Percentiles rank a stretch among this genome's conserved stretches.
These are phyloP conservation scores for Nicotiana paniculata DNA, from an alignment of 257 asterid species.

Conservation along the genomic window DNA sequence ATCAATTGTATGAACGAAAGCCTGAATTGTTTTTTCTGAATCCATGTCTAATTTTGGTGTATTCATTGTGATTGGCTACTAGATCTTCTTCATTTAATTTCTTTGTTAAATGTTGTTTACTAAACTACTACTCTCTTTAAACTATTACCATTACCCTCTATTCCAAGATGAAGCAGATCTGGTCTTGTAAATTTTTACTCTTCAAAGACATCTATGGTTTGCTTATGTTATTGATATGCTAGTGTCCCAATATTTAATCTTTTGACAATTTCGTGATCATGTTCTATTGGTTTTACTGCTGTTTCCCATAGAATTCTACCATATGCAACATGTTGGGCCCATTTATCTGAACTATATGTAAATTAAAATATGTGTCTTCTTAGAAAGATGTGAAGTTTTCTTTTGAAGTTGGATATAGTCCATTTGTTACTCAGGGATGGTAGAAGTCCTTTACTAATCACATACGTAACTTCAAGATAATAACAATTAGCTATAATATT, in stretches of 20 bases:
- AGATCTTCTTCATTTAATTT: too few relatives aligned
- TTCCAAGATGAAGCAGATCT: not conserved
- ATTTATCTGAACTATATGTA: conserved; percentile 10
- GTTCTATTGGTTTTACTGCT: not conserved
- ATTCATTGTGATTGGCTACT: too few relatives aligned
- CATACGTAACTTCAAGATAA: not conserved
- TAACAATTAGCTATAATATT: too few relatives aligned
- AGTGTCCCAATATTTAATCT: not conserved
- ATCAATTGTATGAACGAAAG: too few relatives aligned
- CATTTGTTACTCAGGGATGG: not conserved
- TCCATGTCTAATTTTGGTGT: too few relatives aligned
- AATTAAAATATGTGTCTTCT: not conserved
- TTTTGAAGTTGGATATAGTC: not conserved
- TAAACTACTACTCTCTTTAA: not conserved
- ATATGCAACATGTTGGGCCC: not conserved
- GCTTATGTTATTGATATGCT: not conserved
- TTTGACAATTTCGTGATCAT: not conserved
- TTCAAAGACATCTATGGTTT: not conserved
- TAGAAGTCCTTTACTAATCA: not conserved
- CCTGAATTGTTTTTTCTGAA: too few relatives aligned
- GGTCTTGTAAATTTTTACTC: not conserved
- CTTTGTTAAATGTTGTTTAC: too few relatives aligned
- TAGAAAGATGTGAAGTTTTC: not conserved
- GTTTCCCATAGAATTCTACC: not conserved
- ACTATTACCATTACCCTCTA: not conserved